phyloP scores from a whole-genome alignment of 1,284 basidiomycete genomes.

The Neonothopanus nambi region DNA sequence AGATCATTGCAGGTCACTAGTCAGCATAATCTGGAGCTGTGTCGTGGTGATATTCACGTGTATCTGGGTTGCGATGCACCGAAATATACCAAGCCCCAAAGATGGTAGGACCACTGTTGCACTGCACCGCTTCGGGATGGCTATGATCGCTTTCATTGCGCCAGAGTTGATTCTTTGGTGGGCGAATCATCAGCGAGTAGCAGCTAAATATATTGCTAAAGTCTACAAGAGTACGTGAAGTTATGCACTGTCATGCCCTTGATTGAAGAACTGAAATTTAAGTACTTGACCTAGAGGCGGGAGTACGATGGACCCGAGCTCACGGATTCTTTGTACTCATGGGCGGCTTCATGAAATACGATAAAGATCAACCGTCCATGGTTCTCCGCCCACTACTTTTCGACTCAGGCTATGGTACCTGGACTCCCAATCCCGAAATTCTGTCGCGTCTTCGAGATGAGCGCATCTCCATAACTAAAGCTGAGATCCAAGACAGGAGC shows the following conservation, averaged over 20 bases:
- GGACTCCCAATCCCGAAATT: neutral
- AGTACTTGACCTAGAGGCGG: neutral
- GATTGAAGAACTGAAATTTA: neutral
- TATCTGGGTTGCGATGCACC: conserved; percentile 31
- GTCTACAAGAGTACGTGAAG: neutral
- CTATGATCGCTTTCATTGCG: conserved; percentile 20
- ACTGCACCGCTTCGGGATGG: conserved; percentile 15
- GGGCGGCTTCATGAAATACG: conserved; percentile 26
- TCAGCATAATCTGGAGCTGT: conserved; percentile 28
- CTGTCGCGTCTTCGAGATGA: too few relatives aligned
- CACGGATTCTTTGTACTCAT: conserved; percentile 28
- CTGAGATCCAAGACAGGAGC: conserved; percentile 26
- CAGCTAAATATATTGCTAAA: conserved; percentile 11
- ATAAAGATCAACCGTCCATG: too few relatives aligned
- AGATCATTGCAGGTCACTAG: conserved; percentile 18
- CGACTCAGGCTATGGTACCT: neutral
- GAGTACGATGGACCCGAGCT: conserved; percentile 24
- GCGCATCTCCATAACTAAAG: conserved; percentile 7
- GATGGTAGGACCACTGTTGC: conserved; percentile 1
- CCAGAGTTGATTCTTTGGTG: conserved; percentile 26
- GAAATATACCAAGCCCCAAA: conserved; percentile 23
- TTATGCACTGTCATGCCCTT: neutral
- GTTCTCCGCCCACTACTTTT: neutral
- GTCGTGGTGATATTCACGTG: conserved; percentile 28
- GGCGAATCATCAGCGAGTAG: conserved; percentile 24